A percentile compares a stretch with the other conserved stretches of the same genome.
Evolutionary conservation across 768 basidiomycete species (phyloP).

Genomic region (Gautieria morchelliformis): DNA sequence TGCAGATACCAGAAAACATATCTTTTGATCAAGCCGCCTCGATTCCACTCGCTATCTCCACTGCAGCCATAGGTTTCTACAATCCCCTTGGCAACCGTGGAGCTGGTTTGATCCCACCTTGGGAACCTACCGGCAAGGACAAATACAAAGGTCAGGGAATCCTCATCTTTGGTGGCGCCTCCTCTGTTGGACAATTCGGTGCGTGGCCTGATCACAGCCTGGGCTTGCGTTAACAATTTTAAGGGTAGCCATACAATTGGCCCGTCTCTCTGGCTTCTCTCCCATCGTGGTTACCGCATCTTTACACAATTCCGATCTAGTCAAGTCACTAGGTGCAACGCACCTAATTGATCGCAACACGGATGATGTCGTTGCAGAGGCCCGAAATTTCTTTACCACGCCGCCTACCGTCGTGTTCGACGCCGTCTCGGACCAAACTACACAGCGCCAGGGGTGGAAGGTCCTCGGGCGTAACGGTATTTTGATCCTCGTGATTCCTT

Average conservation of each 20-base stretch:
- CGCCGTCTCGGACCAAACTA: conserved; percentile 25
- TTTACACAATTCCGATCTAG: conserved; percentile 25
- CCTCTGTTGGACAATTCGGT: conserved; percentile 44
- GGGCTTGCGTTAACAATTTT: not conserved
- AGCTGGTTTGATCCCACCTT: conserved; percentile 28
- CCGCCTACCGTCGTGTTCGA: conserved; percentile 21
- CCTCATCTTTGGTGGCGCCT: conserved; percentile 38
- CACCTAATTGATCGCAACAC: conserved; percentile 24
- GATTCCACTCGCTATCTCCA: conserved; percentile 38
- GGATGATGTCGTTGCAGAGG: not conserved
- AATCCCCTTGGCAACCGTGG: conserved; percentile 21
- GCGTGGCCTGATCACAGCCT: conserved; percentile 10
- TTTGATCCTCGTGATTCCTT: conserved; percentile 12
- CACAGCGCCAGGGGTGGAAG: conserved; percentile 28
- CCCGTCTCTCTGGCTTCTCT: conserved; percentile 32
- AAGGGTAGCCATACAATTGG: conserved; percentile 27
- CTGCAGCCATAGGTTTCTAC: conserved; percentile 43
- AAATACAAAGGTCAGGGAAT: conserved; percentile 36
- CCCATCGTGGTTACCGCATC: conserved; percentile 26
- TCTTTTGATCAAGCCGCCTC: conserved; percentile 41
- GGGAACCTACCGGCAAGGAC: conserved; percentile 24
- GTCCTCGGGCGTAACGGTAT: conserved; percentile 29
- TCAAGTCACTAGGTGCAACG: conserved; percentile 25
- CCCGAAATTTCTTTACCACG: conserved; percentile 12
- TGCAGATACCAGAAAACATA: conserved; percentile 36